Evolutionary conservation across 345 rosid species (phyloP).

Genomic region (Citrus maxima): DNA sequence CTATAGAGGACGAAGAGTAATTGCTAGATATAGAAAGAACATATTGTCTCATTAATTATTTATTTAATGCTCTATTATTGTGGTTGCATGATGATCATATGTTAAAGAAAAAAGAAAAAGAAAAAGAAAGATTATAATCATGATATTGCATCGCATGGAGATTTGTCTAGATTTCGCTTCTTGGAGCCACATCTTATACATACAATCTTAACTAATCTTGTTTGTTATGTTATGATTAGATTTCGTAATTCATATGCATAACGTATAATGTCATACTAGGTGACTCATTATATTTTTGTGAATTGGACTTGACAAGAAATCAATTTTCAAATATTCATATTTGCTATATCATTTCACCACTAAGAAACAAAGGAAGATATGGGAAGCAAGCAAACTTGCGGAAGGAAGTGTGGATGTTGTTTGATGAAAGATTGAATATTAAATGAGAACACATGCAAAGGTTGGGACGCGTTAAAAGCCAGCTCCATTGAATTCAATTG

Average conservation of each 20-base stretch:
- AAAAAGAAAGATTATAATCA: neutral
- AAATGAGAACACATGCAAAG: constrained; percentile 26
- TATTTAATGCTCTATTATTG: constrained; percentile 3
- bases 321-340: neutral
- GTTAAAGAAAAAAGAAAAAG: neutral
- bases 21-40: neutral
- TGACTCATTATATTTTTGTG: neutral
- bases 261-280: too few relatives aligned
- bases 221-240: neutral
- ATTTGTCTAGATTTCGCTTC: neutral
- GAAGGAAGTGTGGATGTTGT: neutral
- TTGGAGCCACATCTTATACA: neutral
- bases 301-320: neutral
- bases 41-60: neutral
- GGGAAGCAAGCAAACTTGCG: neutral
- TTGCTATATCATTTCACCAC: neutral
- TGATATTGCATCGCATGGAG: neutral
- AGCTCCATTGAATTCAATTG: neutral
- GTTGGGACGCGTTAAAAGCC: neutral
- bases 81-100: neutral
- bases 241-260: neutral
- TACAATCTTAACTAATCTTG: too few relatives aligned
- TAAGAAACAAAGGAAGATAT: neutral
- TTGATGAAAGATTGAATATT: neutral
- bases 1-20: neutral